Base-by-base conservation (phyloP, 2,329 filamentous ascomycete genomes). In the Arthroderma uncinatum region DNA sequence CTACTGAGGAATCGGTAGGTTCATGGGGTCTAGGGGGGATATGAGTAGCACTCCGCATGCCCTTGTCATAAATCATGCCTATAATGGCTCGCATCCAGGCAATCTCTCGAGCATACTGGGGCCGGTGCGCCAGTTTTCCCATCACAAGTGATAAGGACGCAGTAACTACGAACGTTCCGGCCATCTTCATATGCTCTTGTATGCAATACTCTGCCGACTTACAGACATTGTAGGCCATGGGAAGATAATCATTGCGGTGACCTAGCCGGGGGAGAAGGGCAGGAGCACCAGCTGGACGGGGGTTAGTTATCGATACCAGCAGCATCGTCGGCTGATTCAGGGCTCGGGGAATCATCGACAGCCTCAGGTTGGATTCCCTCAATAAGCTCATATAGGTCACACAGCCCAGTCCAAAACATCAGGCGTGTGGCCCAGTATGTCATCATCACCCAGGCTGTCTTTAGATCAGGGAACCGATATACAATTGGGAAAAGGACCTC, bases 391-490 rank as follows among this genome's bases (percentile, higher is more conserved):
- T 71, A 68, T 7, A 73, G 60, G 42, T 66, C 64, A 7, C 56
- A 63, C 54, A 72, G 62, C 1, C 68, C 68, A 3, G 67, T 64
- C 67, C 68, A 72, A 19, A 73, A 57, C 55, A 73, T 66, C 0
- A 63, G 56, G 5, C 62, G 60, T 0, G 64, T 63, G 3, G 68
- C 64, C 71, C 71, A 73, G 50, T 68, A 67, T 2, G 70, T 37
- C 42, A 69, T 64, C 10, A 69, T 62, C 3, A 63, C 67, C 5
- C 62, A 59, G 3, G 70, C 69, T 2, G 62, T 62, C 5, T 52
- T 52, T 2, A 70, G 55, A 52, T 66, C 60, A 2, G 59, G 55
- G 48, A 72, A 73, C 12, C 65, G 57, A 53, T 65, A 69, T 4
- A 64, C 62, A 3, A 70, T 62, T 0, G 69, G 66, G 44, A 71